A percentile compares a stretch with the other conserved stretches of the same genome.
These are phyloP conservation scores for Fennellomyces sp. DNA, from an alignment of 371 early-diverging fungal genomes.

Conservation along the genomic window DNA sequence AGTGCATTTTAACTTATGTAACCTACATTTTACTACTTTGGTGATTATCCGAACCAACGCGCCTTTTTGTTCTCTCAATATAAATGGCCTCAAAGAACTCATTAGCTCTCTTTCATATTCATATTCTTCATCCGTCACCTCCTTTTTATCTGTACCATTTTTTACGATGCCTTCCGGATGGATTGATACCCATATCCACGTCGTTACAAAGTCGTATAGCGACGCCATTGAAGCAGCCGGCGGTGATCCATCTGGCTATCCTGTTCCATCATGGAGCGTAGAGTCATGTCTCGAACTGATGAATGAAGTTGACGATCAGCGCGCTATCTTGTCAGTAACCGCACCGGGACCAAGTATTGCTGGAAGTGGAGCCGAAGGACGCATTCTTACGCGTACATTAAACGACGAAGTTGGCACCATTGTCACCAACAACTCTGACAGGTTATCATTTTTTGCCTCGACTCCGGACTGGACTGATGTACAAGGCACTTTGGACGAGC, in stretches of 20 bases:
- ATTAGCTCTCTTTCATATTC: no score
- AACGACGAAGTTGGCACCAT: conserved; percentile 1
- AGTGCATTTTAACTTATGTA: no score
- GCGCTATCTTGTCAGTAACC: conserved; percentile 7
- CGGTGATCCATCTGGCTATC: conserved; percentile 11
- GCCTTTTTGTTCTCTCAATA: no score
- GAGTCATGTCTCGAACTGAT: conserved; percentile 3
- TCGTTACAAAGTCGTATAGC: conserved; percentile 3
- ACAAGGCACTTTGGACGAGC: conserved; percentile 10
- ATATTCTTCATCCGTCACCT: no score
- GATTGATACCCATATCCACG: conserved; percentile 14
- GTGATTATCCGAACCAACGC: no score
- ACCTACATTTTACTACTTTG: no score
- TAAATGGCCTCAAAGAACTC: no score
- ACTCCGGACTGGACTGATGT: conserved; percentile 10
- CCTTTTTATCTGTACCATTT: no score
- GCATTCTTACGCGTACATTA: not conserved
- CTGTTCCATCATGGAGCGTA: conserved; percentile 4
- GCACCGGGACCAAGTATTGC: conserved; percentile 7
- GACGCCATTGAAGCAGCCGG: conserved; percentile 7
- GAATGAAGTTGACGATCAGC: not conserved
- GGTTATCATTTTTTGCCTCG: conserved; percentile 9
- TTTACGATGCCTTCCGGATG: no score
- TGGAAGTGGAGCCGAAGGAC: not conserved
- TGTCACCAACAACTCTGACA: not conserved